phyloP scores from a whole-genome alignment of 2,329 filamentous ascomycete genomes.

The Phaeosphaeriaceae sp. region DNA sequence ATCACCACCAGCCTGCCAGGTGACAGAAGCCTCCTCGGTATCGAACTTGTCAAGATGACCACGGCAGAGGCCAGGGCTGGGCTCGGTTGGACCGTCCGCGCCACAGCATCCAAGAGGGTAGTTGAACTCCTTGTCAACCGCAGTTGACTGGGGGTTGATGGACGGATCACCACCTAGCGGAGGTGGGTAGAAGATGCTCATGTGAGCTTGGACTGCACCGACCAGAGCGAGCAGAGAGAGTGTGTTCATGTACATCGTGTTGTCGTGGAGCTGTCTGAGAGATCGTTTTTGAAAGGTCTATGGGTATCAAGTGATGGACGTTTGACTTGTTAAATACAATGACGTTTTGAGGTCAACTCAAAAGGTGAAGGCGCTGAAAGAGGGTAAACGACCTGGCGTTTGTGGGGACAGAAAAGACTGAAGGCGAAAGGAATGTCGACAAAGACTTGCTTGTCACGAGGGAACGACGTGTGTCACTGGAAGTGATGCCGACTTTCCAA shows the following conservation, averaged over 20 bases:
- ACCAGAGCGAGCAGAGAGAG: constrained; percentile 37
- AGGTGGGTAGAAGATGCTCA: constrained; percentile 53
- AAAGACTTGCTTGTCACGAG: constrained; percentile 42
- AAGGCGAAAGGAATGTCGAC: constrained; percentile 39
- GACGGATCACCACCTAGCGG: constrained; percentile 55
- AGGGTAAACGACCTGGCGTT: constrained; percentile 42
- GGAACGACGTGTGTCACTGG: constrained; percentile 23
- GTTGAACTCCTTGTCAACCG: constrained; percentile 42
- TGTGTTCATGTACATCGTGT: constrained; percentile 36
- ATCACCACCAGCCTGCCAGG: constrained; percentile 52
- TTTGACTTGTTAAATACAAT: constrained; percentile 12
- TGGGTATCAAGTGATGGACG: constrained; percentile 17
- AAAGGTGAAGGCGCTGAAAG: constrained; percentile 27
- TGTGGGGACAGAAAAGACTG: constrained; percentile 32
- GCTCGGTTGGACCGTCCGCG: constrained; percentile 32
- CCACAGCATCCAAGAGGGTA: constrained; percentile 58
- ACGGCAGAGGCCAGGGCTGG: constrained; percentile 49
- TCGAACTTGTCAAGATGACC: constrained; percentile 55
- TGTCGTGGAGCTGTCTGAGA: constrained; percentile 8
- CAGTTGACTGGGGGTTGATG: constrained; percentile 42
- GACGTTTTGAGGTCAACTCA: constrained; percentile 8
- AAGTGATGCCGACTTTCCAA: constrained; percentile 29
- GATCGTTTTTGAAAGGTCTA: constrained; percentile 13
- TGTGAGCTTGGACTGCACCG: constrained; percentile 45
- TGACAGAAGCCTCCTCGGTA: constrained; percentile 52